phyloP scores from a whole-genome alignment of 2,329 filamentous ascomycete species.

The Setomelanomma holmii region DNA sequence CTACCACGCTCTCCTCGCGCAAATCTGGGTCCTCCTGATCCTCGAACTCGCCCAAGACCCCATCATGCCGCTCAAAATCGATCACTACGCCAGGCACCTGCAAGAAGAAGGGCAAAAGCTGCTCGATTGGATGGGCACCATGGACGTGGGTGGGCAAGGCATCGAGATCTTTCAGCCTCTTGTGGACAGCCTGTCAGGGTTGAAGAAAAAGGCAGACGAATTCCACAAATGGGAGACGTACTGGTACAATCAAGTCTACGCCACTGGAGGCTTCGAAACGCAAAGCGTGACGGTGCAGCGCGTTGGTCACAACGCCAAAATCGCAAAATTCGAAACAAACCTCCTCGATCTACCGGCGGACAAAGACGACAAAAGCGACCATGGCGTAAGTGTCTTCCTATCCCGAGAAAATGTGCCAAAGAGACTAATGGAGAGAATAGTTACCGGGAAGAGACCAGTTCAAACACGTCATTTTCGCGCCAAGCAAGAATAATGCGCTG shows the following conservation, averaged over 20 bases:
- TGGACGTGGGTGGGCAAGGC: constrained; percentile 44
- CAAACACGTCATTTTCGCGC: constrained; percentile 90
- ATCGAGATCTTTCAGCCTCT: constrained; percentile 65
- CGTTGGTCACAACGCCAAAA: constrained; percentile 77
- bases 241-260: constrained; percentile 78
- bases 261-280: constrained; percentile 77
- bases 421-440: constrained; percentile 29
- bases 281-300: constrained; percentile 70
- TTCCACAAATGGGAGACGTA: constrained; percentile 79
- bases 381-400: constrained; percentile 68
- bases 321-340: constrained; percentile 82
- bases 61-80: constrained; percentile 81
- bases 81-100: constrained; percentile 73
- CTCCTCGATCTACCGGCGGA: constrained; percentile 77
- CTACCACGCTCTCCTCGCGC: constrained; percentile 80
- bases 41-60: constrained; percentile 84
- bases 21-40: constrained; percentile 82
- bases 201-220: constrained; percentile 65
- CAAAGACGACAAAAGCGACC: constrained; percentile 35
- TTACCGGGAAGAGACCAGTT: constrained; percentile 89
- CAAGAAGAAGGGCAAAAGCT: constrained; percentile 71
- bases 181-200: constrained; percentile 66
- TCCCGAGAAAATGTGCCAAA: constrained; percentile 10
- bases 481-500: constrained; percentile 76
- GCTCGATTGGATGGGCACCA: constrained; percentile 67